Base-by-base conservation (phyloP, 257 asterid species). In the Cruciata laevipes region DNA sequence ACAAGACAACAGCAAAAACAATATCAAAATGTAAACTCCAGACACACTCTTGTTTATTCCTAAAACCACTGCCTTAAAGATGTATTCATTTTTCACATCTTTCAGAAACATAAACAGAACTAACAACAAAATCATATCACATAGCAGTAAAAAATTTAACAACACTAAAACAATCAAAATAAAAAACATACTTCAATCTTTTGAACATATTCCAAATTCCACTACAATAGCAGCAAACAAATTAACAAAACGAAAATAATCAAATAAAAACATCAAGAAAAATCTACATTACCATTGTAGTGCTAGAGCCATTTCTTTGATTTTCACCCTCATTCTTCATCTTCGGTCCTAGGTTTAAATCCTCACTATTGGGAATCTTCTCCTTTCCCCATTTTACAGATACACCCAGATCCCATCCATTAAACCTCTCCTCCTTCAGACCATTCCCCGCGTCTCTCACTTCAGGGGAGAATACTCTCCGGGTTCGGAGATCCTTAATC, bases 401-500 rank as follows among this genome's bases (percentile, higher is more conserved):
- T 55, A 17, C 65, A 31, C 10, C 69, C 14, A 63, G 27, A 57
- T 58, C 67, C 37, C 8, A 44, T 59, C 71, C 74, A 27, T 64
- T 69, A 47, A 58, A 69, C n/a, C 53, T 25, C 40, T 65, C 32
- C 60, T 38, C 68, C 35, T 47, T 33, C 8, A 42, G 1, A 31
- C 69, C 25, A 8, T 58, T 9, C 27, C 49, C 51, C 49, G 31
- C 31, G 57, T 74, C 63, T 13, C 30, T 70, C 32, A 71, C 44
- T 17, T 66, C 7, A 21, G 64, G 63, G 6, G 82, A 65, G 4
- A 79, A 68, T 42, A 77, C 61, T 64, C 74, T 42, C 60, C 80
- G 80, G 57, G 80, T 35, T 37, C 84, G 81, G 60, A 82, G 87
- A 82, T 82, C 85, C 73, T 81, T 83, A 7, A 81, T 51, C 1